Evolutionary conservation across 176 grass and related monocot genomes (phyloP).

Genomic region (Rhynchospora breviuscula): DNA sequence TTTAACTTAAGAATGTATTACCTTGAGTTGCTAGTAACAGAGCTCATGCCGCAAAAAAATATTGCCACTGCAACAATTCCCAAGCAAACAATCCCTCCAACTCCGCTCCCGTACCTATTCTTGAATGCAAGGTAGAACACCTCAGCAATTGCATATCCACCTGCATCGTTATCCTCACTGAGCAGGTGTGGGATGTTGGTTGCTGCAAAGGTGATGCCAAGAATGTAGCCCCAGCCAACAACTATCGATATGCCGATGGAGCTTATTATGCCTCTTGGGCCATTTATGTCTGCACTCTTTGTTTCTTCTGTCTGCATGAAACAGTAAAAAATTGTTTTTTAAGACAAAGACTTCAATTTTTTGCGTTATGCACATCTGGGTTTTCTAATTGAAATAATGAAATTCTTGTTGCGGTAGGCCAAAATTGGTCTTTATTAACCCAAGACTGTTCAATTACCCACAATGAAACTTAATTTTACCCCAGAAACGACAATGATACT

Average conservation of each 20-base stretch:
- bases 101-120: slow-evolving; percentile 31
- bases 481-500: not conserved
- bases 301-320: slow-evolving; percentile 45
- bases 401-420: not conserved
- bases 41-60: slow-evolving; percentile 52
- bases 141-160: slow-evolving; percentile 46
- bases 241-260: slow-evolving; percentile 43
- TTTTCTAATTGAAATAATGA: not conserved
- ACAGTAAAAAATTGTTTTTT: not conserved
- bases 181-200: slow-evolving; percentile 35
- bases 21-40: slow-evolving; percentile 50
- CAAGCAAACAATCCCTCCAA: slow-evolving; percentile 44
- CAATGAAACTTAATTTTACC: not conserved
- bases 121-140: slow-evolving; percentile 48
- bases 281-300: slow-evolving; percentile 44
- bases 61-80: slow-evolving; percentile 47
- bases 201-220: slow-evolving; percentile 41
- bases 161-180: slow-evolving; percentile 29
- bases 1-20: not conserved
- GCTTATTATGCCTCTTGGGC: slow-evolving; percentile 44
- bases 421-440: not conserved
- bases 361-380: not conserved
- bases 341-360: not conserved
- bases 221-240: slow-evolving; percentile 40
- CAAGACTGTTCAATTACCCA: not conserved